Conservation (phyloP, 2,329 filamentous ascomycete genomes). For the Eutypella sp. region DNA sequence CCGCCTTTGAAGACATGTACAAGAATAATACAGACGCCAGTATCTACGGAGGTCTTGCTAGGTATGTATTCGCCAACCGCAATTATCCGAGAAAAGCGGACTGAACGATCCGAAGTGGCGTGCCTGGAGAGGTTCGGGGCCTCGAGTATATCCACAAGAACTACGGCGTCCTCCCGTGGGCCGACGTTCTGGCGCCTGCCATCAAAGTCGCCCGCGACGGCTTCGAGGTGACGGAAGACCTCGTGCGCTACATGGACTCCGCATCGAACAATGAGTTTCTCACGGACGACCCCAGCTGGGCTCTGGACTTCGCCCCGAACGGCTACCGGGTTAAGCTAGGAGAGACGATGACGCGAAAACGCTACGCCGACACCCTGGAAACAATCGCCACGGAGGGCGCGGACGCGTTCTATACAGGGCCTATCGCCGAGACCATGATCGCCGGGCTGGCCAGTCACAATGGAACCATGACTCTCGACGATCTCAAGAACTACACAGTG, state of each 20-base stretch:
- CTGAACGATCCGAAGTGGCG: conserved; percentile 40
- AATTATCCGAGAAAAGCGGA: neutral
- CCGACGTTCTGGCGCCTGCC: conserved; percentile 62
- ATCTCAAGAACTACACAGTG: conserved; percentile 71
- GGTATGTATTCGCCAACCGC: conserved; percentile 48
- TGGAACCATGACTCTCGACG: conserved; percentile 77
- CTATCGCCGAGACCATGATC: conserved; percentile 38
- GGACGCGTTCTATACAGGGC: conserved; percentile 39
- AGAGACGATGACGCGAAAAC: conserved; percentile 36
- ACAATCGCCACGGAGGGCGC: conserved; percentile 40
- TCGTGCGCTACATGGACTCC: conserved; percentile 64
- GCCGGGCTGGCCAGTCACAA: conserved; percentile 55
- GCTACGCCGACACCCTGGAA: conserved; percentile 52
- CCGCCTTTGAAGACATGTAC: conserved; percentile 78
- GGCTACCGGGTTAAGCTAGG: conserved; percentile 27
- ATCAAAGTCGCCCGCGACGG: conserved; percentile 68
- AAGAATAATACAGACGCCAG: conserved; percentile 60
- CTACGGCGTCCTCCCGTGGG: conserved; percentile 62
- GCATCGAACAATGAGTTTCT: conserved; percentile 56
- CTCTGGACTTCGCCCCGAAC: conserved; percentile 68
- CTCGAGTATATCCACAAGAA: conserved; percentile 67
- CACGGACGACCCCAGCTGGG: conserved; percentile 67
- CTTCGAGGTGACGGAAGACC: conserved; percentile 62
- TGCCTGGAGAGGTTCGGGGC: conserved; percentile 68
- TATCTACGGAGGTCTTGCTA: conserved; percentile 65